Base-by-base conservation (phyloP, 108 stramenopile species). In the Nannochloropsis gaditana region DNA sequence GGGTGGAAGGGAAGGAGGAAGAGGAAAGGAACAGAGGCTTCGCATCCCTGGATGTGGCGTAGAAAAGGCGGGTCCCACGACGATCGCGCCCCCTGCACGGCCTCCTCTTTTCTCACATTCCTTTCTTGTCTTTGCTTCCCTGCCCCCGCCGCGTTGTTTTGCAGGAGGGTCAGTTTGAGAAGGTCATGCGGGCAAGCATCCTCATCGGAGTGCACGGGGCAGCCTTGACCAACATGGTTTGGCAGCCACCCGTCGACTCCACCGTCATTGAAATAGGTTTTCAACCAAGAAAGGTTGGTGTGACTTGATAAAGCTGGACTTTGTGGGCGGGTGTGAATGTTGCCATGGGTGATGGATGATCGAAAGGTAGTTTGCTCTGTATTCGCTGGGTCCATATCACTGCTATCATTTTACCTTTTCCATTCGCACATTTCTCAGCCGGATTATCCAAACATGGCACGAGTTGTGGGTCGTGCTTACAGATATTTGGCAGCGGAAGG, bases 161-260 rank as follows among this genome's bases (percentile, higher is more conserved):
- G 59, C 8, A 73, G 59, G 59, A 73, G 2, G 59, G n/a, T 4
- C 59, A 73, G n/a, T 73, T 73, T n/a, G 19, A 73, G 59, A 73
- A 73, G 59, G 59, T 73, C 19, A 73, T 73, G 59, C 59, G n/a
- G 19, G 59, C 59, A 1, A n/a, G 19, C 8, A n/a, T 73, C 6
- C 8, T 73, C 19, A 73, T 73, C 59, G 59, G 59, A n/a, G 59
- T 73, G 6, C 59, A 73, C 8, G 59, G 59, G 15, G 59, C 59
- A n/a, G 59, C 59, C 59, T n/a, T 73, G 59, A 73, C 59, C 59
- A 73, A 73, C 59, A 73, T 73, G 59, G 59, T 73, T 3, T 73
- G 59, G 59, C 59, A 73, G 59, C 59, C 59, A 4, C 59, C 59
- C 5, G 59, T 73, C 59, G 19, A 6, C 5, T 73, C 59, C 59